Base-by-base conservation (phyloP, 2,329 filamentous ascomycete species). In the Ascosphaera apis region DNA sequence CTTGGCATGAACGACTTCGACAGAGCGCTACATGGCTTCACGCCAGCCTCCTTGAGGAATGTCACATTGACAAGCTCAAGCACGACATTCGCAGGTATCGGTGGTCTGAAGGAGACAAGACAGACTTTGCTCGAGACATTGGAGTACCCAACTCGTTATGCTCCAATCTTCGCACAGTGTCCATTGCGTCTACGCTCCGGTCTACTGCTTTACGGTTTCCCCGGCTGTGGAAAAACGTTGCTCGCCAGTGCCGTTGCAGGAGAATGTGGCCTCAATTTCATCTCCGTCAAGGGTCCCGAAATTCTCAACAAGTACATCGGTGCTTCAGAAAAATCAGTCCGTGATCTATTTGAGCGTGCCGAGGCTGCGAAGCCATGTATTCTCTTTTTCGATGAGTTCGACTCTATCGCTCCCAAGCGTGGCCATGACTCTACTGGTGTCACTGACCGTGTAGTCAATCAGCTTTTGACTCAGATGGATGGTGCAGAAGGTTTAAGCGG, bases 271-370 rank as follows among this genome's bases (percentile, higher is more conserved):
- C 72, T 98, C 41, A 98, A 98, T 55, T 98, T 98, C 56, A 98
- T 98, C 55, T 84, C 76, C 30, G 88, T 98, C 49, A 98, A 98
- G 58, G 88, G 88, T 0, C 88, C 88, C 0, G 91, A 98, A 54
- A 95, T 98, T 40, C 60, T 98, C 37, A 98, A 98, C 64, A 98
- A 98, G 58, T 98, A 98, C 54, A 98, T 98, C 40, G 88, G 88
- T 49, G 88, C 88, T 1, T 91, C 80, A 18, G 88, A 98, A 50
- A 98, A 98, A 63, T 83, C 75, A 41, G 84, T 98, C 4, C 74
- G 91, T 31, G 88, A 98, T 53, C 64, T 98, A 1, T 98, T 98
- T 48, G 86, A 92, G 51, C 72, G 88, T 31, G 88, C 88, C 0
- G 74, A 76, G 49, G 86, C 88, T 2, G 88, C 88, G 3, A 73